Evolutionary conservation across 2,329 filamentous ascomycete species (phyloP), one percentile per base, ranked within the genome.

Genomic region (Colletotrichum graminicola): DNA sequence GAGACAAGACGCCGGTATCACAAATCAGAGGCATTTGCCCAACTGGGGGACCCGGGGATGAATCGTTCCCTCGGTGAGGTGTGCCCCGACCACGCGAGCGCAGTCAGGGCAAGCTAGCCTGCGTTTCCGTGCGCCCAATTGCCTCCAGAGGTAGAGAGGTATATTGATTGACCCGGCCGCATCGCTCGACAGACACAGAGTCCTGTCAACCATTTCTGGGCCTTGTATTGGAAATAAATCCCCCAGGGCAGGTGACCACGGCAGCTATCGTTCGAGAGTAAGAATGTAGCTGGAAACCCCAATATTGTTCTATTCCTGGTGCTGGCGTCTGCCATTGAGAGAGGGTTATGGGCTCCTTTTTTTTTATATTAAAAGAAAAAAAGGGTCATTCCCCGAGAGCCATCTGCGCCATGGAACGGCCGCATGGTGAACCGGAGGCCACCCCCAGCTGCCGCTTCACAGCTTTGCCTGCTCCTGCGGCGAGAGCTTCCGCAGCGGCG

Each of bases 381-480:
- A 29, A 29, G 29, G 29, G 29, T 34, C 10, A 10, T 34, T 34
- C 10, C 10, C 7, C 5, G 10, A 34, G 10, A 34, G n/a, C 11
- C 47, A 26, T 14, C 10, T 11, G 14, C 11, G n/a, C 47, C n/a
- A 10, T 51, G 12, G 23, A 10, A 18, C 5, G 5, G 49, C 21
- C 51, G 11, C 26, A 18, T 29, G 4, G 26, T 52, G 6, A 16
- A 32, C 18, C 54, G 3, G 34, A 12, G 34, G 18, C 7, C 12
- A 2, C 21, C 23, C 5, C 6, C 8, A 3, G 57, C 18, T 34
- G 26, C 2, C 12, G 7, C 45, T 5, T 57, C 49, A 79, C 7
- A 80, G 23, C 54, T 79, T 80, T 1, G 77, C 67, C 51, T 79
- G 77, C n/a, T 80, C 78, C 16, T 57, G n/a, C 2, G 56, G 49